Evolutionary conservation across 2,329 filamentous ascomycete species (phyloP).

Genomic region (Ophiostoma perfectum): DNA sequence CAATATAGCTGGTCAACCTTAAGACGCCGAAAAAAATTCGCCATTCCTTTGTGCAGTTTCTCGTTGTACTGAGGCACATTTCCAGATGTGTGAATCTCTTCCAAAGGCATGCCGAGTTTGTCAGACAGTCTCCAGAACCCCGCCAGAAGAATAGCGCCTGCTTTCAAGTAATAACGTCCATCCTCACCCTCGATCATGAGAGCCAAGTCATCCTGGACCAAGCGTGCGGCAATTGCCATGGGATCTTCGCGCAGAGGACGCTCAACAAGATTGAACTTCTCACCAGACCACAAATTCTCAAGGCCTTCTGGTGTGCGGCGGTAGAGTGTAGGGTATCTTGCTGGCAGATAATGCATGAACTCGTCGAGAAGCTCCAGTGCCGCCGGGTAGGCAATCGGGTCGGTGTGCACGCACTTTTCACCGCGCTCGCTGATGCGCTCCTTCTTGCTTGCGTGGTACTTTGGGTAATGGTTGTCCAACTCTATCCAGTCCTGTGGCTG

Average conservation of each 20-base stretch:
- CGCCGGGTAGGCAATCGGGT: slow-evolving; percentile 7
- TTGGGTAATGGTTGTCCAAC: slow-evolving; percentile 13
- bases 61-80: slow-evolving; percentile 12
- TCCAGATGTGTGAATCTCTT: slow-evolving; percentile 11
- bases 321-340: slow-evolving; percentile 1
- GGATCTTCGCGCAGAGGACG: slow-evolving; percentile 8
- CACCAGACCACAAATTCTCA: slow-evolving; percentile 9
- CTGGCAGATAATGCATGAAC: slow-evolving; percentile 2
- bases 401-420: slow-evolving; percentile 13
- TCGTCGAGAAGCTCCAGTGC: slow-evolving; percentile 4
- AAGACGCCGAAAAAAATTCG: slow-evolving; percentile 8
- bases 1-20: slow-evolving; percentile 2
- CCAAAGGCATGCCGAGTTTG: slow-evolving; percentile 11
- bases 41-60: slow-evolving; percentile 14
- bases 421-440: slow-evolving; percentile 10
- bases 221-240: slow-evolving; percentile 9
- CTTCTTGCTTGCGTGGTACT: slow-evolving; percentile 13
- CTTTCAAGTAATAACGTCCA: slow-evolving; percentile 7
- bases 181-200: slow-evolving; percentile 12
- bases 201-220: slow-evolving; percentile 5
- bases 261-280: slow-evolving; percentile 1
- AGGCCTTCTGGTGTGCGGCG: slow-evolving; percentile 4
- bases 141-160: slow-evolving; percentile 2
- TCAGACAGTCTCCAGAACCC: slow-evolving; percentile 13
- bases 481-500: slow-evolving; percentile 15